These are phyloP conservation scores for Jaltomata sinuosa DNA, from an alignment of 257 asterid species.

Conservation along the genomic window DNA sequence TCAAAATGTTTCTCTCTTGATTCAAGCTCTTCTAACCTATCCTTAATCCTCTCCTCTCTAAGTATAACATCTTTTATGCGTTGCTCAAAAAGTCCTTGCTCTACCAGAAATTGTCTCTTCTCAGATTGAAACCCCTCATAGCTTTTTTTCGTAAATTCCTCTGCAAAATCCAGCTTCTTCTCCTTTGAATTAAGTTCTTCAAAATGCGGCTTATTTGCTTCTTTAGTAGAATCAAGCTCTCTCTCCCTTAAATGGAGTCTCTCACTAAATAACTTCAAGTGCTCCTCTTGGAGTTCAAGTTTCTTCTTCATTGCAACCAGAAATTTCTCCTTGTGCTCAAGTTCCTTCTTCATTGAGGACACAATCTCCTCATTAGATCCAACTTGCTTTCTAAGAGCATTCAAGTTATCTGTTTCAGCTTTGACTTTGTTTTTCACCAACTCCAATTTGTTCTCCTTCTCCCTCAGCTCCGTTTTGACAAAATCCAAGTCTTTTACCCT, in stretches of 20 bases:
- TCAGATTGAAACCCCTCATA: constrained; percentile 17
- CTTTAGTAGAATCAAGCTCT: constrained; percentile 10
- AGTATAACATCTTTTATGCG: constrained; percentile 15
- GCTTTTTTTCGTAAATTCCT: constrained; percentile 8
- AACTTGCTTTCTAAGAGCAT: neutral
- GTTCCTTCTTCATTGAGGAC: constrained; percentile 10
- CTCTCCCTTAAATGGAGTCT: constrained; percentile 20
- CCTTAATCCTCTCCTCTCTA: constrained; percentile 18
- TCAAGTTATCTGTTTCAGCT: constrained; percentile 9
- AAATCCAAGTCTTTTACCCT: neutral
- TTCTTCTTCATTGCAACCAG: constrained; percentile 1
- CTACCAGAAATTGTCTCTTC: constrained; percentile 17
- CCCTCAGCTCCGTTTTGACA: neutral
- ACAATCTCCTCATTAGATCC: neutral
- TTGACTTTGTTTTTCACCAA: constrained; percentile 5
- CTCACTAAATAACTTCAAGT: constrained; percentile 4
- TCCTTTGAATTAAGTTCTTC: constrained; percentile 25
- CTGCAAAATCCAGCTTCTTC: constrained; percentile 20
- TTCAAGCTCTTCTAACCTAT: constrained; percentile 14
- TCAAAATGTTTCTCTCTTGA: constrained; percentile 6
- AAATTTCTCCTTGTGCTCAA: constrained; percentile 12
- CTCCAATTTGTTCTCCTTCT: constrained; percentile 4
- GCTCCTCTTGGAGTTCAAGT: constrained; percentile 12
- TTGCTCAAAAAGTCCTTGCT: constrained; percentile 23
- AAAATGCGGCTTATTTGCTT: constrained; percentile 5